phyloP scores from a whole-genome alignment of 2,329 filamentous ascomycete species.

The Daldinia sp. region DNA sequence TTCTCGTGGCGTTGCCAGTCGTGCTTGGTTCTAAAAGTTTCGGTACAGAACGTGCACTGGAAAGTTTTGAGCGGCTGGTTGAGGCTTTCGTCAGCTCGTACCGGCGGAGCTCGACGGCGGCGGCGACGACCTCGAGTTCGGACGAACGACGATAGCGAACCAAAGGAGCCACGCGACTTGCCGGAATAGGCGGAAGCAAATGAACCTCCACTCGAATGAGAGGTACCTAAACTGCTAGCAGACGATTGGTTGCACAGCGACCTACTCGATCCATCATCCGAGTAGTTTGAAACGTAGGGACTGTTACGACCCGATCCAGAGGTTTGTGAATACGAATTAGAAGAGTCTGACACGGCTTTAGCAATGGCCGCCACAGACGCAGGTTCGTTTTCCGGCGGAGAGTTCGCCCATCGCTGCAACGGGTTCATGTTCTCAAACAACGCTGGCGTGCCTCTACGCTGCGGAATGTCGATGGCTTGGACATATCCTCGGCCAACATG shows the following conservation, averaged over 20 bases:
- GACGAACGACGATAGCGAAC: constrained; percentile 55
- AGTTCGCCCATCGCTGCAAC: constrained; percentile 66
- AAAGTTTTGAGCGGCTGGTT: constrained; percentile 62
- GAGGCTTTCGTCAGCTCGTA: constrained; percentile 50
- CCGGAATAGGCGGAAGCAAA: constrained; percentile 67
- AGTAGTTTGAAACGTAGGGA: constrained; percentile 64
- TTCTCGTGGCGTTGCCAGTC: constrained; percentile 78
- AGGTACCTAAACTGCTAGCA: constrained; percentile 67
- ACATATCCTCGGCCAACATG: constrained; percentile 67
- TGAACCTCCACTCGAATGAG: constrained; percentile 66
- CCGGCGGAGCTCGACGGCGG: constrained; percentile 56
- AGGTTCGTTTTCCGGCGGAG: constrained; percentile 67
- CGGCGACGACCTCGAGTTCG: constrained; percentile 57
- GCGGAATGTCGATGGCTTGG: constrained; percentile 77
- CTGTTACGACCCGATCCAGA: constrained; percentile 64
- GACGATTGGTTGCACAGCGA: constrained; percentile 69
- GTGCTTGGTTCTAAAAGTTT: constrained; percentile 72
- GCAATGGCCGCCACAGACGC: constrained; percentile 67
- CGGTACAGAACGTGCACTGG: constrained; percentile 75
- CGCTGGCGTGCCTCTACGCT: constrained; percentile 61
- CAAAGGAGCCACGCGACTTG: constrained; percentile 64
- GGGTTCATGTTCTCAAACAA: constrained; percentile 64
- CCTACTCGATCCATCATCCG: constrained; percentile 67
- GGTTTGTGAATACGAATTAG: constrained; percentile 53
- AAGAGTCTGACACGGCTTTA: constrained; percentile 63